Evolutionary conservation across 2,329 filamentous ascomycete species (phyloP).

Genomic region (Clonostachys rhizophaga): DNA sequence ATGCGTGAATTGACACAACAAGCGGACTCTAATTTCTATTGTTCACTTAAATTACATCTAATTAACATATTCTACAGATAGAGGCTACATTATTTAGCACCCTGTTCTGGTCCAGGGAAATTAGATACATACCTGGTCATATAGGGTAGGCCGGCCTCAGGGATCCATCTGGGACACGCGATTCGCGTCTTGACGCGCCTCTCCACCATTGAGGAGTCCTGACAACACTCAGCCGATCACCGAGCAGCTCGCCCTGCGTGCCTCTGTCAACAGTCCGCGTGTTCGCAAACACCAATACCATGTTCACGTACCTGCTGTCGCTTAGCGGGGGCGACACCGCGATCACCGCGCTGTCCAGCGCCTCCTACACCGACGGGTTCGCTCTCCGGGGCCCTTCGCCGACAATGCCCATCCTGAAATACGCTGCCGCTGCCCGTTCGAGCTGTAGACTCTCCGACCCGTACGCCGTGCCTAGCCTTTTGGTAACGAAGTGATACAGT

Average conservation of each 20-base stretch:
- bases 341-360: slow-evolving; percentile 56
- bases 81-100: no score
- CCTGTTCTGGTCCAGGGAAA: no score
- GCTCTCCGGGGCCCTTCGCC: slow-evolving; percentile 59
- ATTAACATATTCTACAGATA: no score
- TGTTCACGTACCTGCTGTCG: slow-evolving; percentile 51
- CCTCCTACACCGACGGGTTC: slow-evolving; percentile 61
- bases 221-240: no score
- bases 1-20: no score
- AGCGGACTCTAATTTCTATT: no score
- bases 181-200: no score
- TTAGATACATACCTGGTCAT: no score
- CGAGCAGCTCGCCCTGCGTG: slow-evolving; percentile 37
- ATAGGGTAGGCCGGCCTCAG: no score
- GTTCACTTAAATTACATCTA: no score
- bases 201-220: no score
- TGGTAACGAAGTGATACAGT: slow-evolving; percentile 50
- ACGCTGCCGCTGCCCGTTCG: slow-evolving; percentile 66
- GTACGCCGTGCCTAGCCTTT: slow-evolving; percentile 59
- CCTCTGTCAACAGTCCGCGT: slow-evolving; percentile 50
- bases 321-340: slow-evolving; percentile 60
- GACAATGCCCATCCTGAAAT: slow-evolving; percentile 67
- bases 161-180: no score
- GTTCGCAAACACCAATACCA: slow-evolving; percentile 54
- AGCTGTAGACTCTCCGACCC: slow-evolving; percentile 65